Base-by-base conservation (phyloP, 2,329 filamentous ascomycete species). In the Pezicula neosporulosa region DNA sequence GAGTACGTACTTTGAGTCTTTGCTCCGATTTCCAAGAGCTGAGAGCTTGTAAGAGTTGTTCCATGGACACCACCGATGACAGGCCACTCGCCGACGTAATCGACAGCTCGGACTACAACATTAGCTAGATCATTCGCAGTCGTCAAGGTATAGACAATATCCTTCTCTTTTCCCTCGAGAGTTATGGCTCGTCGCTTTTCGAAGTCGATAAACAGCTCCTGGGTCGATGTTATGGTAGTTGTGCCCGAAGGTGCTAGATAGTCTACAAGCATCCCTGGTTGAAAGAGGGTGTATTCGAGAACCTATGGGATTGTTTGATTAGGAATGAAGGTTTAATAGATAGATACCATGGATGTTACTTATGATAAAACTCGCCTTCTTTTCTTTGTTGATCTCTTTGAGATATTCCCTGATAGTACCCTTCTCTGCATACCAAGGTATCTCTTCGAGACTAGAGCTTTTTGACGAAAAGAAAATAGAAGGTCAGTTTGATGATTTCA, bases 381-480 rank as follows among this genome's bases (percentile, higher is more conserved):
- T 49, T 41, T 52, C 46, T 45, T 70, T 69, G 60, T 82, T 82
- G 6, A 83, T 52, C 18, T 76, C 63, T 19, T 66, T 56, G 0
- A 84, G 68, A 58, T 83, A 81, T 28, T 70, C 57, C 1, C 73
- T 71, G 6, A 75, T 72, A 4, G 64, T 62, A 30, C 68, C 68
- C 56, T 85, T 85, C 49, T 71, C 72, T 0, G 62, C 58, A 81
- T 75, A 82, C 67, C 73, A 77, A 0, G 72, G 63, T 48, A 80
- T 69, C 12, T 72, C 52, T 2, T 68, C 61, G 13, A 68, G 51
- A 4, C 57, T 59, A 1, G 63, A 58, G 28, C 68, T 72, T 41
- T 48, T 12, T 9, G 33, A 36, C 21, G 36, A 27, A 2, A 28
- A 18, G 35, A 55, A 2, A 28, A 18, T 27, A 55, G 33, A 57